phyloP scores from a whole-genome alignment of 73 alveolate species.

The Symbiodinium pilosum region DNA sequence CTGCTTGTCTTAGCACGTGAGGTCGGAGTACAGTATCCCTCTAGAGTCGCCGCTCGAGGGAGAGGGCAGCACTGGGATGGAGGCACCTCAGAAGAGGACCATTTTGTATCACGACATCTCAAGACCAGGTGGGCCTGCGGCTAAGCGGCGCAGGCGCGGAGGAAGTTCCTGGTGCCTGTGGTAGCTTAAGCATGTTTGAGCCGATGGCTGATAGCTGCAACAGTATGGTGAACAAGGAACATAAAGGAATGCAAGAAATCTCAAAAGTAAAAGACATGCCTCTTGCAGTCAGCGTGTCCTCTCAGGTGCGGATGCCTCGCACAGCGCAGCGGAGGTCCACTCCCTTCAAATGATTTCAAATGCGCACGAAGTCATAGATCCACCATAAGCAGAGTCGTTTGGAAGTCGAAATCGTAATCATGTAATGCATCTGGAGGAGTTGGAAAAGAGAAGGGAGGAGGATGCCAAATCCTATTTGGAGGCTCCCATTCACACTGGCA shows the following conservation, averaged over 20 bases:
- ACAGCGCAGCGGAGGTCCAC: not conserved
- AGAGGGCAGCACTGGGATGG: slow-evolving; percentile 50
- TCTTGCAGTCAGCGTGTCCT: too few relatives aligned
- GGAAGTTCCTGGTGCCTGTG: too few relatives aligned
- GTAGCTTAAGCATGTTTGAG: too few relatives aligned
- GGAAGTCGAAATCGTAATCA: too few relatives aligned
- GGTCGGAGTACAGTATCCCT: slow-evolving; percentile 68
- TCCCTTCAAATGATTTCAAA: too few relatives aligned
- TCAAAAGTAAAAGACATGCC: too few relatives aligned
- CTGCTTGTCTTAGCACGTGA: not conserved
- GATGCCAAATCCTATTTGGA: slow-evolving; percentile 81
- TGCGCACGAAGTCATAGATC: too few relatives aligned
- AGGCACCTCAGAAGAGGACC: slow-evolving; percentile 15
- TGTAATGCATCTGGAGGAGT: slow-evolving; percentile 8
- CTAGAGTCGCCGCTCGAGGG: slow-evolving; percentile 64
- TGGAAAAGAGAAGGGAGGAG: slow-evolving; percentile 55
- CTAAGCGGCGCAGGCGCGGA: slow-evolving; percentile 17
- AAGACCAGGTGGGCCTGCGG: not conserved
- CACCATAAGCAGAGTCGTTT: too few relatives aligned
- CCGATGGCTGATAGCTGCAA: too few relatives aligned
- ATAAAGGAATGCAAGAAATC: too few relatives aligned
- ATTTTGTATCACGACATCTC: too few relatives aligned
- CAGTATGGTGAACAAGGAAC: too few relatives aligned
- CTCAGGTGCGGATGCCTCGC: slow-evolving; percentile 8
- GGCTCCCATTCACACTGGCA: not conserved